phyloP scores from a whole-genome alignment of 2,329 filamentous ascomycete genomes.

The Trichoderma pleuroti region DNA sequence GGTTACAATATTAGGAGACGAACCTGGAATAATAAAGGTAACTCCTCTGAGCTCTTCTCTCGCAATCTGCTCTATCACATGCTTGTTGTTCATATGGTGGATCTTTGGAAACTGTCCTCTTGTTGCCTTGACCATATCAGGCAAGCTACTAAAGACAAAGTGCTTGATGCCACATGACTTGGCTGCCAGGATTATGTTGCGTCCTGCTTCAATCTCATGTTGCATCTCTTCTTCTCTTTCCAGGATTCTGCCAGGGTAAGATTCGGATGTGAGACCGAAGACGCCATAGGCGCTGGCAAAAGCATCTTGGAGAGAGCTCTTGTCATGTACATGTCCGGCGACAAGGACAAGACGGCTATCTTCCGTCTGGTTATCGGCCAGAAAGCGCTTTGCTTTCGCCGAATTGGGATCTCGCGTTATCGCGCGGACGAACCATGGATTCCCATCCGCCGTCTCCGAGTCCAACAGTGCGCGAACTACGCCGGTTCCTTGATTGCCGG shows the following conservation, averaged over 20 bases:
- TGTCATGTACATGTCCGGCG: background rate
- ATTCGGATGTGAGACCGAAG: background rate
- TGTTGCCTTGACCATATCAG: background rate
- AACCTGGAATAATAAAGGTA: background rate
- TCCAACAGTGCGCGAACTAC: background rate
- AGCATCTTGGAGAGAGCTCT: background rate
- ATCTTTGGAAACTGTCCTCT: background rate
- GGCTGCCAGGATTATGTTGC: background rate
- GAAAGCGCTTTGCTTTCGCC: background rate
- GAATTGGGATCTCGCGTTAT: background rate
- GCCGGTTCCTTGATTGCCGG: background rate
- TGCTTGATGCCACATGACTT: background rate
- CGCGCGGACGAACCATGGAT: background rate
- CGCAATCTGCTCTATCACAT: background rate
- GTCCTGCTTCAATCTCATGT: background rate
- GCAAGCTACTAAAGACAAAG: background rate
- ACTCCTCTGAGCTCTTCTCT: background rate
- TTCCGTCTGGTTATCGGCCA: background rate
- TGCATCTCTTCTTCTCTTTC: background rate
- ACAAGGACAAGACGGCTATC: background rate
- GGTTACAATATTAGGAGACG: rapidly evolving
- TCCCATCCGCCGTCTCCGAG: background rate
- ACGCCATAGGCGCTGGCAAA: background rate
- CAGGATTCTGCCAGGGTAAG: background rate
- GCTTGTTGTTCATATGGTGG: background rate